Percentiles rank a stretch among this genome's conserved stretches.
These are phyloP conservation scores for Discostella stelligeroides DNA, from an alignment of 108 stramenopile species.

Conservation along the genomic window DNA sequence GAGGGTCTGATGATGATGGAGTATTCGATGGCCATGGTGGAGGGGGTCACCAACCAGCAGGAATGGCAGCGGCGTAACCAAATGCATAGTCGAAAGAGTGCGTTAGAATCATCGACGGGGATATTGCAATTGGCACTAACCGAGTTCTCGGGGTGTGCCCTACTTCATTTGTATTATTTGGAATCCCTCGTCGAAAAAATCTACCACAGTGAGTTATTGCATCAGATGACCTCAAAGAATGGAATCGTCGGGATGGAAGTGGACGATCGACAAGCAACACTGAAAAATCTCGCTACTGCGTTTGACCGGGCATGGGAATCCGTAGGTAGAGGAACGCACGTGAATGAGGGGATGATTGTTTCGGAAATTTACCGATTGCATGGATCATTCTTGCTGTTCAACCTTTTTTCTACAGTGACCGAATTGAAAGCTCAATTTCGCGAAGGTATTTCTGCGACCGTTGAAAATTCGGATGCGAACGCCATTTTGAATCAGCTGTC, in stretches of 20 bases:
- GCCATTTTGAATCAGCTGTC: slow-evolving; percentile 31
- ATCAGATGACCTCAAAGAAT: neutral
- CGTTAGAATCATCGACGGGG: slow-evolving; percentile 54
- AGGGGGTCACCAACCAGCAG: slow-evolving; percentile 9
- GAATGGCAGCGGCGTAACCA: slow-evolving; percentile 14
- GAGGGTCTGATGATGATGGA: slow-evolving; percentile 36
- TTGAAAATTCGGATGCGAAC: neutral
- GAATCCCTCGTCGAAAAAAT: slow-evolving; percentile 36
- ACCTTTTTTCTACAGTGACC: slow-evolving; percentile 17
- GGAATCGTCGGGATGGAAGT: slow-evolving; percentile 18
- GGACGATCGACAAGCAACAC: neutral
- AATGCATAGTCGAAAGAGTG: slow-evolving; percentile 46
- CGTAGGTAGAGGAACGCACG: slow-evolving; percentile 75
- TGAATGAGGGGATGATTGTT: slow-evolving; percentile 55
- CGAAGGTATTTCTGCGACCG: neutral
- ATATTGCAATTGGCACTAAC: slow-evolving; percentile 69
- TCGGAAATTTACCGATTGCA: slow-evolving; percentile 50
- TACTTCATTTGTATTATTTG: slow-evolving; percentile 57
- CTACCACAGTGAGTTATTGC: slow-evolving; percentile 28
- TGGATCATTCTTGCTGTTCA: slow-evolving; percentile 34
- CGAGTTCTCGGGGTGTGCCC: slow-evolving; percentile 77
- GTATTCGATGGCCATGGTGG: neutral
- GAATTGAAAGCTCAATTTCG: slow-evolving; percentile 4
- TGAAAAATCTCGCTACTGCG: slow-evolving; percentile 43
- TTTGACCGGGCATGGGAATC: slow-evolving; percentile 52